These are phyloP conservation scores for Fomitopsis schrenkii DNA, from an alignment of 1,284 basidiomycete genomes.

Conservation along the genomic window DNA sequence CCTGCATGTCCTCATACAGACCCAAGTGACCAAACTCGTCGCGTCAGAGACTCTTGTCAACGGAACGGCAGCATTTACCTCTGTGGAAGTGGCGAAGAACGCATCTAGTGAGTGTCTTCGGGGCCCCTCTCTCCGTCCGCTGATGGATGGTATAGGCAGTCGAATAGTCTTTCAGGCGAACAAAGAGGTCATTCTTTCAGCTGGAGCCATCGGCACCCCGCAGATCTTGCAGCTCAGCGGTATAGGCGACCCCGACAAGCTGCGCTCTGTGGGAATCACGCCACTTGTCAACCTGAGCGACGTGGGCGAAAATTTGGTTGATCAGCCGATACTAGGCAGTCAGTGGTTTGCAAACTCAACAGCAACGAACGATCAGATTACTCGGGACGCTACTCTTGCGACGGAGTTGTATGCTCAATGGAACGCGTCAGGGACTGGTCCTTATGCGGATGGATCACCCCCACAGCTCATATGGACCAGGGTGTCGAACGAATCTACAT, in stretches of 20 bases:
- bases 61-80: constrained; percentile 24
- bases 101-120: constrained; percentile 8
- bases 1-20: constrained; percentile 36
- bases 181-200: constrained; percentile 23
- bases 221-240: constrained; percentile 32
- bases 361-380: constrained; percentile 11
- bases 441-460: constrained; percentile 4
- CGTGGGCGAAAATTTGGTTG: constrained; percentile 31
- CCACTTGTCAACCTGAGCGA: constrained; percentile 29
- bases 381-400: constrained; percentile 10
- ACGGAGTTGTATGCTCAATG: constrained; percentile 13
- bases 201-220: constrained; percentile 23
- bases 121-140: neutral
- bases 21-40: constrained; percentile 34
- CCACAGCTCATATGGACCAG: constrained; percentile 12
- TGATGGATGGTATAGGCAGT: neutral
- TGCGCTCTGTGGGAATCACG: constrained; percentile 20
- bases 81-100: constrained; percentile 28
- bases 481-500: constrained; percentile 2
- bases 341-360: constrained; percentile 12
- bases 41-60: constrained; percentile 15
- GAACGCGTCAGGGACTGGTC: constrained; percentile 6
- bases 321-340: constrained; percentile 25
- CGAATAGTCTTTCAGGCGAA: constrained; percentile 15
- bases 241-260: constrained; percentile 10